phyloP scores from a whole-genome alignment of 257 asterid species.

The Coffea eugenioides region DNA sequence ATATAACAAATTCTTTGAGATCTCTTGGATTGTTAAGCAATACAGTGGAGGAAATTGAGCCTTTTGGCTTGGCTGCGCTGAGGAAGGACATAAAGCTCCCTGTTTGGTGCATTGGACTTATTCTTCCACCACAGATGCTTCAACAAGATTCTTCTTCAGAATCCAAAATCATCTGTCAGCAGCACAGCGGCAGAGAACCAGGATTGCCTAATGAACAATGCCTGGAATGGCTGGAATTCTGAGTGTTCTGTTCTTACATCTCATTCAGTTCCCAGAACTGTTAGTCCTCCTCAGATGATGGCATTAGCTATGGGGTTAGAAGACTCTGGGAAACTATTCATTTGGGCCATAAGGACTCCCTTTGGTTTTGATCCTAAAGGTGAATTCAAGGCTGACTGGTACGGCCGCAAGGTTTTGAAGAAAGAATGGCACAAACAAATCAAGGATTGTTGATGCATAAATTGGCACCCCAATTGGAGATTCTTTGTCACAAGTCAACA shows the following conservation, averaged over 20 bases:
- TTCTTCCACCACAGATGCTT: constrained; percentile 58
- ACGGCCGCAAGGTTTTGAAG: constrained; percentile 56
- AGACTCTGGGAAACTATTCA: constrained; percentile 56
- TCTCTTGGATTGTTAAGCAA: constrained; percentile 66
- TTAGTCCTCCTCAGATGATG: constrained; percentile 77
- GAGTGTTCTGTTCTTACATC: constrained; percentile 55
- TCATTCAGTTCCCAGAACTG: constrained; percentile 95
- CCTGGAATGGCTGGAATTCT: constrained; percentile 58
- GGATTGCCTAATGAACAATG: constrained; percentile 71
- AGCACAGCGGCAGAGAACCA: constrained; percentile 48
- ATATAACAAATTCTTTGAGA: constrained; percentile 32
- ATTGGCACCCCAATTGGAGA: constrained; percentile 98
- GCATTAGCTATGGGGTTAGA: constrained; percentile 73
- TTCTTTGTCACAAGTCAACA: constrained; percentile 63
- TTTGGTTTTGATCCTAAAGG: constrained; percentile 47
- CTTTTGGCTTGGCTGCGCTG: constrained; percentile 48
- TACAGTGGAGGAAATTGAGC: constrained; percentile 70
- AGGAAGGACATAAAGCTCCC: constrained; percentile 44
- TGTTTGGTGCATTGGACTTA: constrained; percentile 85
- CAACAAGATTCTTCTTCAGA: background rate
- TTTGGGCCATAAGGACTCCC: constrained; percentile 86
- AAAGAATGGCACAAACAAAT: constrained; percentile 23
- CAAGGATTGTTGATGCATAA: constrained; percentile 58
- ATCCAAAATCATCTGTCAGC: constrained; percentile 29
- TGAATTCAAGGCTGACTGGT: constrained; percentile 68